phyloP scores from a whole-genome alignment of 2,329 filamentous ascomycete genomes.

The Penicillium sp. region DNA sequence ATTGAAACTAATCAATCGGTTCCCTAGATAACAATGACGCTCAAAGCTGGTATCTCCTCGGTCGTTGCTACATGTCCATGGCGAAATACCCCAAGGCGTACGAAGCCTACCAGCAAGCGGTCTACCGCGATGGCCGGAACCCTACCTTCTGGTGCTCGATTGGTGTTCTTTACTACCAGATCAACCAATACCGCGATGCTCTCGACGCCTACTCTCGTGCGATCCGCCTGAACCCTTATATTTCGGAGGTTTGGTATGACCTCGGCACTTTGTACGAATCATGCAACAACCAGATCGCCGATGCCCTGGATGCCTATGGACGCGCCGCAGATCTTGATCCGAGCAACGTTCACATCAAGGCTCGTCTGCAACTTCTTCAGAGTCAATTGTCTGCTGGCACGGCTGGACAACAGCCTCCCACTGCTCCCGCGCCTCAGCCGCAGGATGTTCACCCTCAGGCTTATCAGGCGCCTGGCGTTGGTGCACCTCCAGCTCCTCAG shows the following conservation, averaged over 20 bases:
- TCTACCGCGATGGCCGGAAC: conserved; percentile 95
- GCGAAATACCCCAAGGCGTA: conserved; percentile 99
- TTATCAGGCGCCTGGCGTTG: conserved; percentile 80
- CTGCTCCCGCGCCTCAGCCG: conserved; percentile 70
- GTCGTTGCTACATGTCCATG: conserved; percentile 98
- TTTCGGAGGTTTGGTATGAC: conserved; percentile 99
- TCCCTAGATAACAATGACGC: conserved; percentile 81
- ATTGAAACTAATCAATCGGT: neutral
- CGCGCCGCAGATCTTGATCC: conserved; percentile 93
- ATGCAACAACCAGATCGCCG: conserved; percentile 97
- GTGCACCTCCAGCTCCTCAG: conserved; percentile 80
- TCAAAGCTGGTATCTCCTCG: conserved; percentile 97
- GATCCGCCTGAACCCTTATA: conserved; percentile 94
- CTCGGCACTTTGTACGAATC: conserved; percentile 97
- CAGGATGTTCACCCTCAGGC: conserved; percentile 95
- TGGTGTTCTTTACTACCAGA: conserved; percentile 97
- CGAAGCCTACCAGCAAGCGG: conserved; percentile 96
- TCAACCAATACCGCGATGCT: conserved; percentile 98
- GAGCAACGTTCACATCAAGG: conserved; percentile 91
- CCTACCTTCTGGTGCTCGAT: conserved; percentile 99
- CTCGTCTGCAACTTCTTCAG: conserved; percentile 82
- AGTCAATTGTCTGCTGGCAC: conserved; percentile 68
- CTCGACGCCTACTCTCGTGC: conserved; percentile 96
- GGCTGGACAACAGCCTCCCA: conserved; percentile 64
- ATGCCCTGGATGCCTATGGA: conserved; percentile 93